Evolutionary conservation across 192 early-diverging fungal species (phyloP).

Genomic region (Powellomyces hirtus): DNA sequence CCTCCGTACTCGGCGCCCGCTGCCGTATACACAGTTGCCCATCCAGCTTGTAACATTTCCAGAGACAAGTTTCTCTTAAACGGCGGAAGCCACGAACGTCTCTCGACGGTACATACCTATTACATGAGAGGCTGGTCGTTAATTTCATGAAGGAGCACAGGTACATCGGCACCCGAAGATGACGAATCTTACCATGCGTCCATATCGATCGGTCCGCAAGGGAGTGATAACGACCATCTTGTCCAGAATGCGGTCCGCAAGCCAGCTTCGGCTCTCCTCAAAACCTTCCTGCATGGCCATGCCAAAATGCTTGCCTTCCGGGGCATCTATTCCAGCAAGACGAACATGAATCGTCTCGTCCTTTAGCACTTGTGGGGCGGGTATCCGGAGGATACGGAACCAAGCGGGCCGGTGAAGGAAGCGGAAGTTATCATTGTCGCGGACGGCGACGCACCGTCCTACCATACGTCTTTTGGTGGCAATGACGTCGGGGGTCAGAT

Average conservation of each 20-base stretch:
- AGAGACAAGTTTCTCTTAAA: conserved; percentile 55
- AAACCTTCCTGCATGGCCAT: conserved; percentile 61
- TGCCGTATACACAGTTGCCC: conserved; percentile 56
- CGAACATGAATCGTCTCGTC: conserved; percentile 63
- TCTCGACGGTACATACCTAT: conserved; percentile 60
- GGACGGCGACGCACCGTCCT: conserved; percentile 10
- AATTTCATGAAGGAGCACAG: neutral
- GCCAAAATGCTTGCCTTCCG: conserved; percentile 68
- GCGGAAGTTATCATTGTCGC: conserved; percentile 31
- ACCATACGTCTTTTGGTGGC: neutral
- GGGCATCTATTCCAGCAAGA: conserved; percentile 69
- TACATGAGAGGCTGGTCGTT: neutral
- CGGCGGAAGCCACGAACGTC: conserved; percentile 36
- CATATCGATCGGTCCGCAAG: conserved; percentile 57
- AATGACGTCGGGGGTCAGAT: conserved; percentile 18
- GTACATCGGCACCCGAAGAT: neutral
- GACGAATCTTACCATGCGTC: conserved; percentile 45
- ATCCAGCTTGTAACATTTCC: conserved; percentile 58
- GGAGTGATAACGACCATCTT: conserved; percentile 48
- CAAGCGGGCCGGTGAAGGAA: conserved; percentile 16
- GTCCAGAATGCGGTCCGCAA: conserved; percentile 41
- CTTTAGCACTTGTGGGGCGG: conserved; percentile 28
- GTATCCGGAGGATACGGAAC: conserved; percentile 7
- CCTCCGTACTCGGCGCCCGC: conserved; percentile 59
- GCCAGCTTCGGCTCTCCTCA: conserved; percentile 53